Conservation (phyloP, 2,329 filamentous ascomycete species). For the Tolypocladium guangdongense region DNA sequence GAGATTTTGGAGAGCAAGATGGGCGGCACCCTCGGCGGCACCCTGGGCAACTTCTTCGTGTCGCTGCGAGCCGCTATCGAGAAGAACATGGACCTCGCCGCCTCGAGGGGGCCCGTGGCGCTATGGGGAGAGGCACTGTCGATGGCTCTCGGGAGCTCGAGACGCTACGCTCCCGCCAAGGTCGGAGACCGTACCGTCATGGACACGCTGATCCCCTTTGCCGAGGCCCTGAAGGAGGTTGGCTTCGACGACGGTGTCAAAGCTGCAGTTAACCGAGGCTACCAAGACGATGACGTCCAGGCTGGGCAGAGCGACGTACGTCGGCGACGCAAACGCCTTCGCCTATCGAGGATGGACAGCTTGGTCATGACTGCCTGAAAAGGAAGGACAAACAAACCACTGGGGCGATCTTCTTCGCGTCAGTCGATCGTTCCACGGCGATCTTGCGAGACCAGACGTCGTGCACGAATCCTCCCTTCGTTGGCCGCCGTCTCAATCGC, state of each 20-base stretch:
- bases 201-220: constrained; percentile 46
- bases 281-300: constrained; percentile 56
- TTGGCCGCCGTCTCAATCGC: not conserved
- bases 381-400: not conserved
- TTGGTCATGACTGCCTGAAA: too few species aligned
- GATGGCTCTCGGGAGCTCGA: constrained; percentile 33
- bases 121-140: constrained; percentile 33
- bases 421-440: constrained; percentile 1
- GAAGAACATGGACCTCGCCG: constrained; percentile 19
- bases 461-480: constrained; percentile 1
- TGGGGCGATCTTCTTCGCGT: not conserved
- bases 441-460: not conserved
- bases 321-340: constrained; percentile 28
- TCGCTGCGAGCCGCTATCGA: constrained; percentile 32
- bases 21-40: constrained; percentile 41
- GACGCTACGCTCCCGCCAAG: constrained; percentile 42
- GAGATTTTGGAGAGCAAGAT: constrained; percentile 46
- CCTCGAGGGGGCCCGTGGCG: constrained; percentile 19
- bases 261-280: constrained; percentile 47
- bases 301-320: constrained; percentile 58
- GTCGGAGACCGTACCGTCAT: constrained; percentile 46
- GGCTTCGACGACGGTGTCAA: constrained; percentile 45
- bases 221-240: constrained; percentile 32
- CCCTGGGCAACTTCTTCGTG: constrained; percentile 44
- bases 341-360: constrained; percentile 3